phyloP scores from a whole-genome alignment of 2,329 filamentous ascomycete genomes.

The Talaromyces sp. region DNA sequence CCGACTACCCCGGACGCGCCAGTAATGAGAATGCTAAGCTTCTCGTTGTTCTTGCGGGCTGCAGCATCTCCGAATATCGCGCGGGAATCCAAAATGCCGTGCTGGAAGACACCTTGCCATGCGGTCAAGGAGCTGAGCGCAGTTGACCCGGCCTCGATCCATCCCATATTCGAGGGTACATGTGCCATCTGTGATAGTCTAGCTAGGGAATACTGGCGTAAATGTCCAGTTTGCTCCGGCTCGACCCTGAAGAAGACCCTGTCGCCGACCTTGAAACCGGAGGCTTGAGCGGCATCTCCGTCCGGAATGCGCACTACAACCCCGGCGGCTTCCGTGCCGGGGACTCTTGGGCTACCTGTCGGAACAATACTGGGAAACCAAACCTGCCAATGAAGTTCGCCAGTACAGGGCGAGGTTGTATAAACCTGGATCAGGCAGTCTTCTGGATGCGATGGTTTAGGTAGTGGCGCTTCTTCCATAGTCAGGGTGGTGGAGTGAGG shows the following conservation, averaged over 20 bases:
- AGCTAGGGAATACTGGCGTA: constrained; percentile 8
- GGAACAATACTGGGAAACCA: constrained; percentile 7
- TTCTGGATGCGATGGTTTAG: constrained; percentile 7
- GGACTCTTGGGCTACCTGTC: constrained; percentile 1
- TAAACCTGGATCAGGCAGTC: constrained; percentile 9
- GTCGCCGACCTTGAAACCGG: constrained; percentile 6
- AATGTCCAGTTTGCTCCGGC: constrained; percentile 7
- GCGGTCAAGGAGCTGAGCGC: constrained; percentile 11
- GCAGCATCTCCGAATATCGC: constrained; percentile 1
- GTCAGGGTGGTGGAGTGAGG: constrained; percentile 6
- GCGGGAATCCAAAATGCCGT: constrained; percentile 4
- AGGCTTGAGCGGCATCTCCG: neutral
- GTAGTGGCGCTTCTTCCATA: constrained; percentile 9
- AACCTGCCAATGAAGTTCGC: constrained; percentile 11
- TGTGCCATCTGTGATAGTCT: constrained; percentile 8
- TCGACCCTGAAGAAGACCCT: constrained; percentile 8
- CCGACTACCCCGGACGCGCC: constrained; percentile 6
- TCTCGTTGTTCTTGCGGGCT: neutral
- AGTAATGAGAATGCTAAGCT: constrained; percentile 7
- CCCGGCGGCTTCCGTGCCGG: constrained; percentile 8
- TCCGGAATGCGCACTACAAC: constrained; percentile 7
- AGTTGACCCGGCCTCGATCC: constrained; percentile 8
- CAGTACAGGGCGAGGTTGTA: constrained; percentile 9
- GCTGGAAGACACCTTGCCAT: constrained; percentile 8
- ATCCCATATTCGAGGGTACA: neutral